Percentiles rank a stretch among this genome's conserved stretches.
Conservation (phyloP, 2,329 filamentous ascomycete species). For the Botrytis deweyae region DNA sequence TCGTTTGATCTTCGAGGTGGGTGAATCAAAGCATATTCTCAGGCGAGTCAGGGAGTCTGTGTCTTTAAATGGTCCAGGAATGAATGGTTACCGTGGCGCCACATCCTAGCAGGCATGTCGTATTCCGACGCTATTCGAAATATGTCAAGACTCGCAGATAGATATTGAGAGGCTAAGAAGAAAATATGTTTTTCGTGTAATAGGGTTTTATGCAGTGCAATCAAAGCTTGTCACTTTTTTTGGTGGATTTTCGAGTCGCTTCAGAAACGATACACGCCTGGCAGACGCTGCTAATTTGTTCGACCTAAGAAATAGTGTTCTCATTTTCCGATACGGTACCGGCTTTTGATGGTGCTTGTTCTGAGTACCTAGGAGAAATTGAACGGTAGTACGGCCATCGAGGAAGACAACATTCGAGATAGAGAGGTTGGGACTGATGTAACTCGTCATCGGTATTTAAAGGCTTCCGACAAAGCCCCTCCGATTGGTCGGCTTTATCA, state of each 20-base stretch:
- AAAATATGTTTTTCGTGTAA: background rate
- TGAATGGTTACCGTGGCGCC: constrained; percentile 84
- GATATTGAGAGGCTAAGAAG: background rate
- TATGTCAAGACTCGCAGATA: background rate
- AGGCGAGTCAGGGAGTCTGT: constrained; percentile 69
- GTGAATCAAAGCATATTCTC: constrained; percentile 93
- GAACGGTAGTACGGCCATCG: background rate
- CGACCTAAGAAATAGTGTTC: background rate
- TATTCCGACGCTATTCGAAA: constrained; percentile 70
- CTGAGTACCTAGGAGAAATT: fast-evolving
- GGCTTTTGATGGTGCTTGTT: background rate
- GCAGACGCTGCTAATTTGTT: background rate
- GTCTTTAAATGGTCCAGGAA: constrained; percentile 74
- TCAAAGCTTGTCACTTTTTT: background rate
- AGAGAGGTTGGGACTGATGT: too few species aligned
- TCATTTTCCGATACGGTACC: background rate
- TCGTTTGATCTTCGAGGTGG: constrained; percentile 84
- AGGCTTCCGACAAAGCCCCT: background rate
- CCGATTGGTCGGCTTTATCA: background rate
- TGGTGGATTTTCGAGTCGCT: background rate
- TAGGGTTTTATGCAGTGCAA: background rate
- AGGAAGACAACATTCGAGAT: background rate
- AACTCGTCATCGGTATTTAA: background rate
- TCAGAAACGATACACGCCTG: background rate
- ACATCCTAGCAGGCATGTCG: constrained; percentile 89